Evolutionary conservation across 805 yeast genomes (phyloP).

Genomic region (Kuraishia capsulata): DNA sequence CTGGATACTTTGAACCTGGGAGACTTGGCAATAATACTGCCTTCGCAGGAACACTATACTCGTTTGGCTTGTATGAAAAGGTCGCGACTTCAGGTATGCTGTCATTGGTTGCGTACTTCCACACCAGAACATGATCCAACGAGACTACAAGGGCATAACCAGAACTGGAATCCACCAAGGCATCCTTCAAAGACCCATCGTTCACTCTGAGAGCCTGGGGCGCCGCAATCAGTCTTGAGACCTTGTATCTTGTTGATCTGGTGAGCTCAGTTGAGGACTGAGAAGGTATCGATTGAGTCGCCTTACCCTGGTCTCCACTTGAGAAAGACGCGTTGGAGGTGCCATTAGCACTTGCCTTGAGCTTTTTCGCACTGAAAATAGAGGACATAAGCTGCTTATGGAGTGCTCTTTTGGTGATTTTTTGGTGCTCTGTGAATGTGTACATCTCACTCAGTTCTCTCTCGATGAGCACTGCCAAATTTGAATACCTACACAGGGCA

Average conservation of each 20-base stretch:
- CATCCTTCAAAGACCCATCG: slow-evolving; percentile 12
- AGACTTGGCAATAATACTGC: slow-evolving; percentile 40
- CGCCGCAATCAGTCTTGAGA: background rate
- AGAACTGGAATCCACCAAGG: slow-evolving; percentile 20
- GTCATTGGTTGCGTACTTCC: slow-evolving; percentile 62
- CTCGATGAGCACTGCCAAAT: no score
- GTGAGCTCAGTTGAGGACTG: slow-evolving; percentile 2
- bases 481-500: no score
- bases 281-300: background rate
- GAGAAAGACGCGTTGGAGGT: no score
- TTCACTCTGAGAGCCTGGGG: slow-evolving; percentile 6
- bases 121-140: slow-evolving; percentile 46
- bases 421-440: no score
- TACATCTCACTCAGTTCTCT: no score
- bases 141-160: slow-evolving; percentile 26
- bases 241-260: background rate
- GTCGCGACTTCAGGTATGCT: slow-evolving; percentile 46
- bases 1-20: slow-evolving; percentile 53
- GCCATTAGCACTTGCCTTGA: slow-evolving; percentile 4
- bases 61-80: slow-evolving; percentile 29
- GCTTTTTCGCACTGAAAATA: slow-evolving; percentile 13
- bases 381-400: background rate
- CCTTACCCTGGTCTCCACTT: background rate
- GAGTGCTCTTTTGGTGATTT: no score
- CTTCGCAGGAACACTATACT: slow-evolving; percentile 29